phyloP scores from a whole-genome alignment of 2,329 filamentous ascomycete genomes.

The Ceratocystis cacaofunesta region DNA sequence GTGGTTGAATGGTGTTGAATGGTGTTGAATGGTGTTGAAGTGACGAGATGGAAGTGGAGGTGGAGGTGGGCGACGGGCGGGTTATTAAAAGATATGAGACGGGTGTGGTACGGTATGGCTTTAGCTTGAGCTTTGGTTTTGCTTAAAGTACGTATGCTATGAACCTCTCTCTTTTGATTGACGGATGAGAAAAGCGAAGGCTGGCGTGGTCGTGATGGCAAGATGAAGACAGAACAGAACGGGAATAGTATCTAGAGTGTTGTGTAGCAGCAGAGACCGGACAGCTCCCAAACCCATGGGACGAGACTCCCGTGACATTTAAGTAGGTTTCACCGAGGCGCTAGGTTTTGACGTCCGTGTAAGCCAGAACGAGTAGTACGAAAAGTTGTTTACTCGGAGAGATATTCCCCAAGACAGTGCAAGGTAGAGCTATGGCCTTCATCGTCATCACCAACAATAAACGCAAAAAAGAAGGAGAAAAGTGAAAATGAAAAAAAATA shows the following conservation, averaged over 20 bases:
- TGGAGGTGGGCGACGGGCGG: neutral
- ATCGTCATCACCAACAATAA: constrained; percentile 2
- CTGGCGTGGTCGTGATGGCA: neutral
- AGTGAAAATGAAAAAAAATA: neutral
- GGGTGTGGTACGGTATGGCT: neutral
- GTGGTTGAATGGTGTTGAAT: too few relatives aligned
- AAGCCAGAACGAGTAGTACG: constrained; percentile 4
- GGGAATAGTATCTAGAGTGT: neutral
- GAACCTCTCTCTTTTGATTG: neutral
- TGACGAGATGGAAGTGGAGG: neutral
- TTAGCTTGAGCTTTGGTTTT: too few relatives aligned
- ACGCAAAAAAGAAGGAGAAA: neutral
- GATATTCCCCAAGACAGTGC: neutral
- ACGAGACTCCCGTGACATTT: neutral
- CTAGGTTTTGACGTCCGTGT: neutral
- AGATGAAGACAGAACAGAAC: neutral
- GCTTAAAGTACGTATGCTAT: too few relatives aligned
- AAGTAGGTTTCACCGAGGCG: constrained; percentile 1
- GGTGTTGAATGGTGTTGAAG: neutral
- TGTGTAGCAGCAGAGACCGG: neutral
- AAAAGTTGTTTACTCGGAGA: neutral
- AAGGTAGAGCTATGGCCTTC: constrained; percentile 2
- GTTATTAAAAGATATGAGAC: neutral
- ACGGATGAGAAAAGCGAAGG: neutral
- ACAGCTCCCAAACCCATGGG: neutral